Base-by-base conservation (phyloP, 805 yeast genomes). In the Vanderwaltozyma tropicalis region DNA sequence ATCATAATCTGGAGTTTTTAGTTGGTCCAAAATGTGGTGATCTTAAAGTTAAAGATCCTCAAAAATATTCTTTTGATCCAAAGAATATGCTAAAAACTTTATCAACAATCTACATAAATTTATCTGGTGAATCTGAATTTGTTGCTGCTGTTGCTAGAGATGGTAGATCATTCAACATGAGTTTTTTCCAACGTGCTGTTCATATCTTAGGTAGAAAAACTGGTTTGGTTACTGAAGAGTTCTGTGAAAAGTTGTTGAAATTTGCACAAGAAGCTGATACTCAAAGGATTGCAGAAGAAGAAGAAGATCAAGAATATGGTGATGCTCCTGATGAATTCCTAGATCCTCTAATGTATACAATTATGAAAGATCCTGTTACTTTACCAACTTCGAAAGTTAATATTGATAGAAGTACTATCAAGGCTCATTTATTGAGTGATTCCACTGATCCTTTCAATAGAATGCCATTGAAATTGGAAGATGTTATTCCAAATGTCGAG, bases 361-460 rank as follows among this genome's bases (percentile, higher is more conserved):
- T 92, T 34, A 92, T 92, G 98, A 82, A 78, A 48, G 94, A 92
- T 57, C 99, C 99, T 0, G 98, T 92, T 4, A 80, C 73, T n/a
- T 69, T 92, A 49, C 99, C 99, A 8, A 69, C 83, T 8, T 85
- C 96, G 1, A 80, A 76, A 45, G 75, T 88, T 15, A 76, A 78
- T 34, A 85, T 92, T 49, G 99, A 92, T 58, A 69, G 94, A 55
- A 72, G 92, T 27, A 92, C 96, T 2, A 83, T 92, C 50, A 89
- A 87, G 55, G 84, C 95, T 3, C 98, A 92, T 67, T 66, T 92
- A 41, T 71, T 92, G 58, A 85, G 89, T 64, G 97, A 92, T 63
- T 76, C 95, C 1, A 92, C 95, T 0, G 99, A 92, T 65, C 99
- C 99, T 15, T 92, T 92, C 66, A 92, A 89, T 61, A 78, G 99